These are phyloP conservation scores for Cucumis melo DNA, from an alignment of 306 rosid genomes.

Conservation along the genomic window DNA sequence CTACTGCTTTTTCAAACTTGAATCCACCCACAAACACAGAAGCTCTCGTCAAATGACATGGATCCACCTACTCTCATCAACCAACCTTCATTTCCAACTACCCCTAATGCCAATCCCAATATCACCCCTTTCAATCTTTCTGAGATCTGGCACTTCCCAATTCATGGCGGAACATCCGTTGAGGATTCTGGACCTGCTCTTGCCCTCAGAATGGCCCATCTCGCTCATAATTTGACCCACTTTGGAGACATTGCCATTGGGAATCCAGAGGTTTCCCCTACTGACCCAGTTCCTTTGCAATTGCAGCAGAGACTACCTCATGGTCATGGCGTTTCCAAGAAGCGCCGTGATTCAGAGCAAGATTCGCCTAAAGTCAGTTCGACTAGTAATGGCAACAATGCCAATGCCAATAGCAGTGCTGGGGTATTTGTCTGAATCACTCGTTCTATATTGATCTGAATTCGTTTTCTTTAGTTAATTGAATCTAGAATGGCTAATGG, in stretches of 20 bases:
- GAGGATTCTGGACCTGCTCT: slow-evolving; percentile 34
- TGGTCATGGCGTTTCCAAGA: slow-evolving; percentile 22
- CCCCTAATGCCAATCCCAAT: slow-evolving; percentile 28
- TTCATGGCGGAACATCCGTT: slow-evolving; percentile 12
- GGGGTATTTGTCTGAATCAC: slow-evolving; percentile 25
- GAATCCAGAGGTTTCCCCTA: slow-evolving; percentile 25
- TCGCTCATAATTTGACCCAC: slow-evolving; percentile 27
- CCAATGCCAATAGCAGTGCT: slow-evolving; percentile 22
- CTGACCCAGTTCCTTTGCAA: slow-evolving; percentile 16
- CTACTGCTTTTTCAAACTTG: not conserved
- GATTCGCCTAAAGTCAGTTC: slow-evolving; percentile 41
- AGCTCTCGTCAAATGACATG: slow-evolving; percentile 18
- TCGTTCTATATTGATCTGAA: not conserved
- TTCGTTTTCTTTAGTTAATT: not conserved
- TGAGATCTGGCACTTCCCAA: slow-evolving; percentile 72
- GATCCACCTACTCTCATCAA: slow-evolving; percentile 60
- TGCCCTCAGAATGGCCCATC: slow-evolving; percentile 31
- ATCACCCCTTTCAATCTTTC: slow-evolving; percentile 35
- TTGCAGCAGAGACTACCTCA: slow-evolving; percentile 21
- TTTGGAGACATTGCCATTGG: slow-evolving; percentile 24
- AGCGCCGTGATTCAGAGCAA: slow-evolving; percentile 36
- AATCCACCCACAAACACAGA: not conserved
- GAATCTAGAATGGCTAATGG: not conserved
- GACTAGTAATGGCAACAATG: slow-evolving; percentile 27
- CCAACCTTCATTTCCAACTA: slow-evolving; percentile 28